Evolutionary conservation across 768 basidiomycete species (phyloP), one percentile per base, ranked within the genome.

Genomic region (Panellus pusillus): DNA sequence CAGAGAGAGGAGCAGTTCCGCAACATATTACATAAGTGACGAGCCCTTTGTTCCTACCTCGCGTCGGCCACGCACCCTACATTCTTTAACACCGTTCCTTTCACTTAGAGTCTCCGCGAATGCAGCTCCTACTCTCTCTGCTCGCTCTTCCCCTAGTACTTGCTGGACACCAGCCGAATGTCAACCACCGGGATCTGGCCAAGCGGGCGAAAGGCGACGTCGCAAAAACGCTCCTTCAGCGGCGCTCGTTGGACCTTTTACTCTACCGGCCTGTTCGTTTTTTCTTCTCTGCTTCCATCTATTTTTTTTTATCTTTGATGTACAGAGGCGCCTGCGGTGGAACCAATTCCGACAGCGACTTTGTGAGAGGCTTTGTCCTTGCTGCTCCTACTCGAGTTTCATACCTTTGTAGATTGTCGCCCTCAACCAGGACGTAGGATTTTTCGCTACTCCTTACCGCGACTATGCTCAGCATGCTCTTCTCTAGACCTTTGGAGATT

Each of bases 251-350:
- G 79, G 68, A 79, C 83, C 13, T 86, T 71, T 58, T 86, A 84
- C 63, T 74, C 76, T 39, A 79, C 77, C 51, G 82, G 82, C 53
- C 60, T 79, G 82, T 82, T 32, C 37, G 54, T 37, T 17, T 15
- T 58, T 31, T 37, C 17, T 35, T 24, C 46, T 44, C 32, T 44
- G 29, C 24, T 47, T 28, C 44, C 9, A 50, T 61, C 48, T 13
- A 4, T 11, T 51, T 40, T 52, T 62, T 44, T 12, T 20, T 17
- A 48, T 28, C 11, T 37, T 37, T 48, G 42, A 56, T 60, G 13
- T 56, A 29, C 38, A 84, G 82, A 36, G 83, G 83, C 63, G 82
- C 84, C 41, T 85, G 83, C 60, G 83, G 83, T 18, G 29, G 68
- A 6, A 20, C 1, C 9, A 83, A 73, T 60, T 50, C 39, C 1